Evolutionary conservation across 495 filamentous ascomycete species (phyloP).

Genomic region (Lasiosphaeriaceae sp.): DNA sequence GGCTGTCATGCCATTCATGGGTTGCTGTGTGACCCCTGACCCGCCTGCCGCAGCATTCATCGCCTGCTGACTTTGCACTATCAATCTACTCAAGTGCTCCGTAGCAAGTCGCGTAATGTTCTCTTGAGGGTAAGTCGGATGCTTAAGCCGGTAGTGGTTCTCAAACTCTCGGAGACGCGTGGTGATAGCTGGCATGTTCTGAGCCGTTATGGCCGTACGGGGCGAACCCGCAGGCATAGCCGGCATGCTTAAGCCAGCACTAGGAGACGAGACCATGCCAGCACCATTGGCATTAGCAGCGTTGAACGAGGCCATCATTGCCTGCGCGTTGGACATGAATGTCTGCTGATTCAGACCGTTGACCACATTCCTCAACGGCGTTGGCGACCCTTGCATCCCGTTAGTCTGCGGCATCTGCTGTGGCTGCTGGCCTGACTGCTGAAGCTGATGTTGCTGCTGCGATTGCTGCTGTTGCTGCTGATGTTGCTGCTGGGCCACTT

Average conservation of each 20-base stretch:
- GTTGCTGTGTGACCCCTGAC: constrained; percentile 24
- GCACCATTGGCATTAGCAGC: constrained; percentile 28
- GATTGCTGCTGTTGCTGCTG: constrained; percentile 33
- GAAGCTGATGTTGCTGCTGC: constrained; percentile 35
- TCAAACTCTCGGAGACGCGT: constrained; percentile 33
- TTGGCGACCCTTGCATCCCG: constrained; percentile 34
- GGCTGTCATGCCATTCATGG: constrained; percentile 24
- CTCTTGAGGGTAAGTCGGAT: constrained; percentile 56
- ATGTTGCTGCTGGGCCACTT: constrained; percentile 31
- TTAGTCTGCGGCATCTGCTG: constrained; percentile 33
- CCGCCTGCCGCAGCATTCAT: constrained; percentile 63
- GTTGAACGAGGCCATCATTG: constrained; percentile 42
- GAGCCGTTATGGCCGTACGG: constrained; percentile 28
- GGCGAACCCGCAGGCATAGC: constrained; percentile 34
- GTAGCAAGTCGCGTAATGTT: constrained; percentile 58
- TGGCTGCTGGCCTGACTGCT: constrained; percentile 26
- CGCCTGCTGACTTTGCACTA: constrained; percentile 40
- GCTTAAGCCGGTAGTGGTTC: constrained; percentile 31
- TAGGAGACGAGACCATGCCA: constrained; percentile 39
- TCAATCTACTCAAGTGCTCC: constrained; percentile 45
- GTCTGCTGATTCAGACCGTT: constrained; percentile 49
- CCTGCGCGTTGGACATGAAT: constrained; percentile 42
- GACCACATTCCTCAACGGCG: constrained; percentile 45
- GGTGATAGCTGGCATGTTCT: constrained; percentile 15
- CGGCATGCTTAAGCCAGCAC: constrained; percentile 33